Conservation (phyloP, 73 alveolate species). For the Paramecium sonneborni region DNA sequence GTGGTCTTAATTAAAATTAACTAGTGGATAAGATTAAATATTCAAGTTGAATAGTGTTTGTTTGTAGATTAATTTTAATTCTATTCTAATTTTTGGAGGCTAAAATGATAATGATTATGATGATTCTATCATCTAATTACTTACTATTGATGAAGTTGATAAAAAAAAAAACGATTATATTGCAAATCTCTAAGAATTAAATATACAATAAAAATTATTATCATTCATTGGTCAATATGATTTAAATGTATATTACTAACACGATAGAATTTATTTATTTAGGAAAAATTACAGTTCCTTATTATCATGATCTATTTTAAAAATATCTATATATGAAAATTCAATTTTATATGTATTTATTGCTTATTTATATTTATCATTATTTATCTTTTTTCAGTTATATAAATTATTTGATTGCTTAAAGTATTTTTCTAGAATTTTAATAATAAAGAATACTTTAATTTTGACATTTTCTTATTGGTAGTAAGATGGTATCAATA, state of each 20-base stretch:
- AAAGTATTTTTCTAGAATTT: no score
- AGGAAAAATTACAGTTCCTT: background rate
- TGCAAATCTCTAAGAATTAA: background rate
- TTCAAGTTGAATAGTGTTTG: background rate
- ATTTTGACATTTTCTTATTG: no score
- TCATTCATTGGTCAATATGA: constrained; percentile 16
- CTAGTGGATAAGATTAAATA: background rate
- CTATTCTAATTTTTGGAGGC: background rate
- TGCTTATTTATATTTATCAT: no score
- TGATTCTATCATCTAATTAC: background rate
- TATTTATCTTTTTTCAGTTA: no score
- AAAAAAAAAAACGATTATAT: background rate
- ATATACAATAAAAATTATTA: background rate
- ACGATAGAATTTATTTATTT: constrained; percentile 32
- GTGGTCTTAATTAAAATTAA: background rate
- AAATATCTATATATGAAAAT: background rate
- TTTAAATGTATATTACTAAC: background rate
- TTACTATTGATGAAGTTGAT: background rate
- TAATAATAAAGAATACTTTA: no score
- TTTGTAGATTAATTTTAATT: background rate
- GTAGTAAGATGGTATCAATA: no score
- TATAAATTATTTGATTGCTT: no score
- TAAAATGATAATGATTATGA: background rate
- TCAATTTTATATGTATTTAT: background rate
- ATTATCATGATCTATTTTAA: background rate